Percentiles rank a stretch among this genome's conserved stretches.
These are phyloP conservation scores for Dacryopinax spathularia DNA, from an alignment of 768 basidiomycete genomes.

Conservation along the genomic window DNA sequence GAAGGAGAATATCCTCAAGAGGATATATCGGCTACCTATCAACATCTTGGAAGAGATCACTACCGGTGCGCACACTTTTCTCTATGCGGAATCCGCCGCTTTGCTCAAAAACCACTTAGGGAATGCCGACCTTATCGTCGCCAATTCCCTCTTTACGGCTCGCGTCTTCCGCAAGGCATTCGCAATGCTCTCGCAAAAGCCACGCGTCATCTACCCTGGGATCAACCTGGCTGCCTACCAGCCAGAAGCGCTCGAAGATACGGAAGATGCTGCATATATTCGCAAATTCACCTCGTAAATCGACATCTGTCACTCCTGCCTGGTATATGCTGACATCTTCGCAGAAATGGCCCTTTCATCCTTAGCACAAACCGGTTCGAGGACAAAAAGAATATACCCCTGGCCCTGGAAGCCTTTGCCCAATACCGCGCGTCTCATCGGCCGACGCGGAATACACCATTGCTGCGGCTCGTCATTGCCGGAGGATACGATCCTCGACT, in stretches of 20 bases:
- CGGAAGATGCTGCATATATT: slow-evolving; percentile 24
- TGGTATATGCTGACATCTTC: slow-evolving; percentile 4
- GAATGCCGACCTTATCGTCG: slow-evolving; percentile 79
- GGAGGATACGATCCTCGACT: slow-evolving; percentile 86
- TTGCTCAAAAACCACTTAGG: slow-evolving; percentile 29
- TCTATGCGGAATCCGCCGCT: no score
- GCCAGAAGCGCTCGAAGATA: slow-evolving; percentile 27
- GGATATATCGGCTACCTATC: slow-evolving; percentile 74
- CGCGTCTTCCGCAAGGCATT: slow-evolving; percentile 66
- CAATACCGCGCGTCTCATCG: slow-evolving; percentile 28
- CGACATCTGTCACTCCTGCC: not conserved
- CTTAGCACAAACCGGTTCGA: slow-evolving; percentile 86
- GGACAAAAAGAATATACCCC: slow-evolving; percentile 75
- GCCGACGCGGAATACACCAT: slow-evolving; percentile 12
- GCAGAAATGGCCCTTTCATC: slow-evolving; percentile 34
- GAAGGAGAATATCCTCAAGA: slow-evolving; percentile 43
- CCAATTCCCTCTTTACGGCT: slow-evolving; percentile 85
- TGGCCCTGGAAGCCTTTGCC: slow-evolving; percentile 72
- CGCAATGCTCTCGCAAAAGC: slow-evolving; percentile 43
- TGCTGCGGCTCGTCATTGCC: slow-evolving; percentile 60
- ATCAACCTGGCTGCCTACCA: slow-evolving; percentile 70
- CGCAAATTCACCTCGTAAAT: slow-evolving; percentile 13
- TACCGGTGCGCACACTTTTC: slow-evolving; percentile 65
- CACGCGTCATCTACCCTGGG: slow-evolving; percentile 85
- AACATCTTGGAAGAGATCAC: slow-evolving; percentile 82